phyloP scores from a whole-genome alignment of 257 asterid species.

The Salvia splendens region DNA sequence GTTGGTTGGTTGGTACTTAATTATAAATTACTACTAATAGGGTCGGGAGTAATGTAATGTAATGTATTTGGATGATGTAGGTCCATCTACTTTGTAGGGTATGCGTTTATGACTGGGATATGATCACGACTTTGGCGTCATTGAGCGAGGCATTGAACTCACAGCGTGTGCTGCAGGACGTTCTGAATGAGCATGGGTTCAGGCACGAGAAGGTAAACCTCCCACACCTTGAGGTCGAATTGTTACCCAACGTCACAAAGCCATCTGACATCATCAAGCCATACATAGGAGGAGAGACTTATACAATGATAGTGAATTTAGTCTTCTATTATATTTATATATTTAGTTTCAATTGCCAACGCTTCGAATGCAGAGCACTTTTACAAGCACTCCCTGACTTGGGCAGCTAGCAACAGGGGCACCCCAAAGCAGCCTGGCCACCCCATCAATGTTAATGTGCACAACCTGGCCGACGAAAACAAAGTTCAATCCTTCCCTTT shows the following conservation, averaged over 20 bases:
- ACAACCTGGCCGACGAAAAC: conserved; percentile 40
- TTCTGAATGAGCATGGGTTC: conserved; percentile 10
- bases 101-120: background rate
- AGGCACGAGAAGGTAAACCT: conserved; percentile 25
- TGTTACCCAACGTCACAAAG: conserved; percentile 10
- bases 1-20: too few relatives aligned
- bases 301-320: too few relatives aligned
- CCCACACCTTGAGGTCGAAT: background rate
- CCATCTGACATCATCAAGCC: conserved; percentile 44
- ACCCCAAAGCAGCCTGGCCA: conserved; percentile 46
- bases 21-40: too few relatives aligned
- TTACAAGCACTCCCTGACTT: conserved; percentile 34
- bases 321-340: too few relatives aligned
- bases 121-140: accelerated
- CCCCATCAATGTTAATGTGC: conserved; percentile 37
- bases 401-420: conserved; percentile 33
- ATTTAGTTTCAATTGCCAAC: conserved; percentile 18
- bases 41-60: too few relatives aligned
- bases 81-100: conserved; percentile 14
- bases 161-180: background rate
- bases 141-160: background rate
- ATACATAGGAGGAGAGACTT: conserved; percentile 22
- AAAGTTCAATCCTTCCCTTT: background rate
- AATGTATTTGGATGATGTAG: background rate
- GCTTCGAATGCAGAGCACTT: conserved; percentile 36